Conservation (phyloP, 2,329 filamentous ascomycete species). For the Calonectria leucothoes region DNA sequence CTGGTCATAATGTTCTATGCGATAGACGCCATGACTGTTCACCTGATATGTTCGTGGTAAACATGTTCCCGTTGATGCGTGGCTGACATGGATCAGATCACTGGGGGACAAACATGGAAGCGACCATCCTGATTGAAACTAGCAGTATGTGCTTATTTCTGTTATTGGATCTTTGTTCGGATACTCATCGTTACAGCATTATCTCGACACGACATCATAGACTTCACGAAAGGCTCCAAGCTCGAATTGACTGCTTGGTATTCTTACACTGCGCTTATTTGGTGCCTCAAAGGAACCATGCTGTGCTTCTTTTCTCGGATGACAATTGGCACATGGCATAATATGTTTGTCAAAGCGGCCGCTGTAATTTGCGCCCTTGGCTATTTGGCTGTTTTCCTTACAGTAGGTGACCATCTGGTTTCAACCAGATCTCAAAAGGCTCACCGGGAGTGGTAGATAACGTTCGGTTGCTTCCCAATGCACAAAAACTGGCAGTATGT, state of each 20-base stretch:
- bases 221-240: conserved; percentile 48
- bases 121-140: neutral
- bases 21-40: conserved; percentile 49
- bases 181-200: conserved; percentile 29
- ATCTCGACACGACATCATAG: conserved; percentile 40
- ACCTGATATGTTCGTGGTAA: conserved; percentile 44
- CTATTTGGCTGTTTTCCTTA: conserved; percentile 34
- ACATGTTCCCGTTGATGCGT: accelerated
- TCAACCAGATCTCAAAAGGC: accelerated
- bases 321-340: conserved; percentile 42
- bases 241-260: conserved; percentile 54
- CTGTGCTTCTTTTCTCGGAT: conserved; percentile 45
- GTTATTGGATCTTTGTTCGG: accelerated
- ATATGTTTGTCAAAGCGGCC: conserved; percentile 31
- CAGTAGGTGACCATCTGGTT: conserved; percentile 8
- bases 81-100: conserved; percentile 19
- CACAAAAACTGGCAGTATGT: conserved; percentile 40
- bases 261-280: conserved; percentile 50
- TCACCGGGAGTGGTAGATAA: conserved; percentile 24
- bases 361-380: neutral
- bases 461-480: conserved; percentile 35
- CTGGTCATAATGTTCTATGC: conserved; percentile 48
- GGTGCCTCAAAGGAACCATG: conserved; percentile 46
- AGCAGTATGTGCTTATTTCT: conserved; percentile 9
- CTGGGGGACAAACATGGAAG: conserved; percentile 39